Conservation (phyloP, 129 eudicot genomes). For the Flaveria robusta region DNA sequence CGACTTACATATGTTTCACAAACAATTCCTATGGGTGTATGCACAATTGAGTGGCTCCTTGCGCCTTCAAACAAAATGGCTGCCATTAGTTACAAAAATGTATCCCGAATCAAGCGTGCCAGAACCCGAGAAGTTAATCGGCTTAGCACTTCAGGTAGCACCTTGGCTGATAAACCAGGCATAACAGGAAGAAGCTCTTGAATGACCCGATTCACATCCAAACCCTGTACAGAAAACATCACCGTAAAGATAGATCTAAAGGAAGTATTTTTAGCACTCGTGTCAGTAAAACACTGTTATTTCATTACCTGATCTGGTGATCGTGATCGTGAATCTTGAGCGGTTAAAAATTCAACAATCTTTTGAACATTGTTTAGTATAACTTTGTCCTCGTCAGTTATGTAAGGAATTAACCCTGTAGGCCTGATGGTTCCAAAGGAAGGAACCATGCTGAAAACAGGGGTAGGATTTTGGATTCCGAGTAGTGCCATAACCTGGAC, state of each 20-base stretch:
- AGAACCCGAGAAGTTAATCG: constrained; percentile 74
- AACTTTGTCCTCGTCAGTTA: constrained; percentile 86
- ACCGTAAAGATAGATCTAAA: neutral
- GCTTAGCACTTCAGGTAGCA: constrained; percentile 80
- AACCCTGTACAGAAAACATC: constrained; percentile 44
- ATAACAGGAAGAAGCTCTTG: constrained; percentile 81
- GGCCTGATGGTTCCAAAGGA: constrained; percentile 70
- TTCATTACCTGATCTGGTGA: constrained; percentile 71
- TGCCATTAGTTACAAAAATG: constrained; percentile 45
- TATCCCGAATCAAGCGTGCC: constrained; percentile 79
- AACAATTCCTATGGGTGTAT: constrained; percentile 28
- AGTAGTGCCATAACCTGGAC: constrained; percentile 69
- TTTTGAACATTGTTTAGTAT: constrained; percentile 87
- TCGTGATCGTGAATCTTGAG: constrained; percentile 57
- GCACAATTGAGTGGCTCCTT: constrained; percentile 29
- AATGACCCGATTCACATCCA: constrained; percentile 57
- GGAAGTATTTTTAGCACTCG: neutral
- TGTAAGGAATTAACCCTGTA: constrained; percentile 68
- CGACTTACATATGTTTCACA: constrained; percentile 10
- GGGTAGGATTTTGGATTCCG: constrained; percentile 68
- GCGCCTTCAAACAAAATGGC: constrained; percentile 1
- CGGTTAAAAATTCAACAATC: constrained; percentile 65
- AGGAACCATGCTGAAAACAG: constrained; percentile 86
- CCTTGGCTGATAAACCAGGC: constrained; percentile 77
- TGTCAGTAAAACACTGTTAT: constrained; percentile 13